These are phyloP conservation scores for Pelargonium fulgidum DNA, from an alignment of 441 rosid genomes.

Conservation along the genomic window DNA sequence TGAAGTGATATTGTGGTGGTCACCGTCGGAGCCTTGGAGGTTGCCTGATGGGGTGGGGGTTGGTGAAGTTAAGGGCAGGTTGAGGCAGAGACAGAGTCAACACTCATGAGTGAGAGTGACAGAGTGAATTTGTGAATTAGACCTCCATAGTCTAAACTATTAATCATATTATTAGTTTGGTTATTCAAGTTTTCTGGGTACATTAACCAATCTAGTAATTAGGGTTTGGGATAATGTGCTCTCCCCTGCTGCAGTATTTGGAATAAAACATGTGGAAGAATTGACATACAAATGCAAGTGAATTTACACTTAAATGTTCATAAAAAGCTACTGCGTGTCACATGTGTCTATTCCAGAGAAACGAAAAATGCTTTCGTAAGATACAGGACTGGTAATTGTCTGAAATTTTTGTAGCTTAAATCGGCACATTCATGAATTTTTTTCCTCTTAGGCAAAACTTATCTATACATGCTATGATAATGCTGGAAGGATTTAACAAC, in stretches of 20 bases:
- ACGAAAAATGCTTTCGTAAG: not conserved
- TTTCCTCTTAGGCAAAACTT: not conserved
- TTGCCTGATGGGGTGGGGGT: too few relatives aligned
- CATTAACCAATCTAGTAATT: too few relatives aligned
- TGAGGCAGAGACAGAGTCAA: too few relatives aligned
- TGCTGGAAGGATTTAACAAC: not conserved
- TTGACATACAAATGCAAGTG: not conserved
- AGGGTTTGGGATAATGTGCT: too few relatives aligned
- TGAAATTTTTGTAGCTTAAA: not conserved
- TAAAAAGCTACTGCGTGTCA: not conserved
- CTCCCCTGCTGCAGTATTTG: not conserved
- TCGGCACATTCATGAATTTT: not conserved
- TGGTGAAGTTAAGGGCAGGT: too few relatives aligned
- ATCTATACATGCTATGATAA: not conserved
- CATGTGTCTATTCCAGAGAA: not conserved
- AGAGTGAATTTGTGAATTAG: too few relatives aligned
- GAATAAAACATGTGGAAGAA: not conserved
- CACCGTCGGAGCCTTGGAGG: too few relatives aligned
- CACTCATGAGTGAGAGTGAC: too few relatives aligned
- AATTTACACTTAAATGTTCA: not conserved
- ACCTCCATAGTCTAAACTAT: too few relatives aligned
- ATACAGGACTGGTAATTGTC: not conserved
- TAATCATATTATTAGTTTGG: too few relatives aligned
- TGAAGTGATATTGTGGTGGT: too few relatives aligned
- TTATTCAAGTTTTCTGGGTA: too few relatives aligned